Base-by-base conservation (phyloP, 371 early-diverging fungal species). In the Rhizopus delemar region DNA sequence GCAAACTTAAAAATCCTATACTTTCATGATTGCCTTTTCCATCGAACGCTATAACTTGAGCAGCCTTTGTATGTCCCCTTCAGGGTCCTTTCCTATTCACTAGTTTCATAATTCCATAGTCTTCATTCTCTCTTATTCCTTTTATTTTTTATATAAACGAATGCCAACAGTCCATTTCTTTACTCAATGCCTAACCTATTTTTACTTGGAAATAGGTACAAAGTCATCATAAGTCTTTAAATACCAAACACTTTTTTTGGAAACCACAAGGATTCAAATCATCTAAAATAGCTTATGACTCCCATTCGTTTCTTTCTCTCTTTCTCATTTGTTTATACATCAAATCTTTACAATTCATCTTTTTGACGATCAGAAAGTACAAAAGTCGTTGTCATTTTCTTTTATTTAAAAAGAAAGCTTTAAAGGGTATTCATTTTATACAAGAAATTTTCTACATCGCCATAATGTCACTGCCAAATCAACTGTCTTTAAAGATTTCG, bases 101-200 rank as follows among this genome's bases (percentile, higher is more conserved):
- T 94, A 5, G 91, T 78, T 69, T 94, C 95, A 56, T 85, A 94
- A 82, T 56, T 94, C 95, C 87, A 93, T 88, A 58, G 93, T 90
- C 88, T 33, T 31, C 29, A 16, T 63, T 48, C 1, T 22, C 22
- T 41, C 5, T 5, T 46, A 8, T 15, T 12, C 16, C 9, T 12
- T 52, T 65, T 85, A 88, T 84, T 93, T 94, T 59, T 89, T 89
- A 62, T 94, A 94, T 58, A 94, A 70, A 31, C 94, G 80, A 55
- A 93, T 86, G 4, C 93, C 90, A 12, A 92, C 90, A 11, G 89
- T 90, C 96, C 96, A 95, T 66, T 95, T 95, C 69, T 93, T 93
- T 66, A 93, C 94, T 59, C 95, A 74, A 50, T 94, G 65, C 46
- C 90, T 90, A 48, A 90, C 75, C 65, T 88, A 90, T 58, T 86